Evolutionary conservation across 2,329 filamentous ascomycete genomes (phyloP).

Genomic region (Rhinocladiella mackenziei): DNA sequence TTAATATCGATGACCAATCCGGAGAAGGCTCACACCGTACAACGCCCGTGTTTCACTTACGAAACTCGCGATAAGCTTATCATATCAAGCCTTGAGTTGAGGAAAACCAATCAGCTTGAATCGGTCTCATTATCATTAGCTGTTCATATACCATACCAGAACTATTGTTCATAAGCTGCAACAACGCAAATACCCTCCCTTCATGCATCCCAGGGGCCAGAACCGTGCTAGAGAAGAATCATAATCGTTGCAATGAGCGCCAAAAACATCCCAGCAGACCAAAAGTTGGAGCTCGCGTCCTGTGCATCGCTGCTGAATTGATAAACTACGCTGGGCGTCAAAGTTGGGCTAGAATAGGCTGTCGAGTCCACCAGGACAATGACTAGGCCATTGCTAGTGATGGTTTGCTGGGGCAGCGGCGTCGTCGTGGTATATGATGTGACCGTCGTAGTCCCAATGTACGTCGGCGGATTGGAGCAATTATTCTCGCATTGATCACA

Average conservation of each 20-base stretch:
- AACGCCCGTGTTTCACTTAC: no score
- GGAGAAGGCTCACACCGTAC: no score
- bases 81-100: conserved; percentile 10
- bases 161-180: not conserved
- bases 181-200: not conserved
- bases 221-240: conserved; percentile 1
- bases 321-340: conserved; percentile 18
- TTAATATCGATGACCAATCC: not conserved
- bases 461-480: conserved; percentile 13
- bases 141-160: not conserved
- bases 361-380: conserved; percentile 16
- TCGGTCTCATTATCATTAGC: not conserved
- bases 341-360: not conserved
- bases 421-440: conserved; percentile 25
- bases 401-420: conserved; percentile 10
- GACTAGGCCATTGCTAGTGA: conserved; percentile 23
- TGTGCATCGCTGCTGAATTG: conserved; percentile 18
- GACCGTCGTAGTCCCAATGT: conserved; percentile 21
- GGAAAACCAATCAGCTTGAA: not conserved
- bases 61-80: conserved; percentile 18
- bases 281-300: conserved; percentile 12
- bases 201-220: not conserved
- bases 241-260: conserved; percentile 19
- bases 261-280: conserved; percentile 18
- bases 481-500: conserved; percentile 25